Base-by-base conservation (phyloP, 257 asterid genomes). In the Craterostigma plantagineum region DNA sequence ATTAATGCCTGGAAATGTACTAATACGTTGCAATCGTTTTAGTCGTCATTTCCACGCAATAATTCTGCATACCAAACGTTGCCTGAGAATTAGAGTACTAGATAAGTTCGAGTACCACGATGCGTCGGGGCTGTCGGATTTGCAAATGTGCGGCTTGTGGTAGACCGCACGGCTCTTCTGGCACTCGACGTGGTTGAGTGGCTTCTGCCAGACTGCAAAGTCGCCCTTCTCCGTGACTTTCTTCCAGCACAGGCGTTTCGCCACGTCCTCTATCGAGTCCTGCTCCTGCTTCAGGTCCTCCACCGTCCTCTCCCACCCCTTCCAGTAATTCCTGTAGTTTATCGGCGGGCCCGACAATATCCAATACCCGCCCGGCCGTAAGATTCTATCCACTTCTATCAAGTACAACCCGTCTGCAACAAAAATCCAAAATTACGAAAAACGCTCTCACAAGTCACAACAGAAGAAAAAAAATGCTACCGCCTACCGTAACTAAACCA, bases 271-370 rank as follows among this genome's bases (percentile, higher is more conserved):
- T 7, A 72, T 72, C 51, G 59, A 58, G 46, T 68, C 62, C 9
- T 72, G 81, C 60, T 72, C 77, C 38, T 65, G 73, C 54, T 72
- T 45, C 38, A 68, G 73, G 4, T 68, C 77, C 50, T 62, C 77
- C 62, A 45, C 39, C 2, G 77, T 66, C 1, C 83, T 75, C 38
- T 70, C 73, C 83, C 83, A 70, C 10, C 76, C 67, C 59, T 66
- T 50, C 47, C 53, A 73, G 48, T 66, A 58, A 36, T 48, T 44
- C 64, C 63, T 70, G 76, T 75, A 73, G 48, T 70, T 66, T 52
- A 73, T 73, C 13, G 83, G 83, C 43, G 79, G 83, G 52, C 83
- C 83, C 1, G 83, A 73, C 43, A 73, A 79, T 55, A 73, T 75
- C 79, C 79, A 73, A 49, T 73, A 73, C 16, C 79, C 83, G 54